Percentiles rank a stretch among this genome's conserved stretches.
Evolutionary conservation across 148 eudicot species (phyloP).

Genomic region (Rhododendron ferrugineum): DNA sequence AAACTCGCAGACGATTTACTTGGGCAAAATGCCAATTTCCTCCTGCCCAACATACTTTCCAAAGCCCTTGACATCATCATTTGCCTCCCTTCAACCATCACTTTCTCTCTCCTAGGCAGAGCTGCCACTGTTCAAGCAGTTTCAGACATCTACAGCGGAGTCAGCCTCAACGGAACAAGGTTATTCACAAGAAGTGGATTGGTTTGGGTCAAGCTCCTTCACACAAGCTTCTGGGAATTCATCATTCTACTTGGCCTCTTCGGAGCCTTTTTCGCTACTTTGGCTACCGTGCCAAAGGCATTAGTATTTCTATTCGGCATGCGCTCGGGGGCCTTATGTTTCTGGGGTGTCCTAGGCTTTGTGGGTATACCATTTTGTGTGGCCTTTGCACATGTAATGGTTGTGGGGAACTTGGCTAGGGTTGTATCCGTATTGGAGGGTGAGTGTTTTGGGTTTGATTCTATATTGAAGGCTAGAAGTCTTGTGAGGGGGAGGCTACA

Average conservation of each 20-base stretch:
- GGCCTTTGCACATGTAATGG: conserved; percentile 9
- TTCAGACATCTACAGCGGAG: conserved; percentile 6
- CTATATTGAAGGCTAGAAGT: not conserved
- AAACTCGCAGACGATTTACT: not conserved
- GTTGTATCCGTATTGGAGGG: not conserved
- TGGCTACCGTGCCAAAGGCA: conserved; percentile 2
- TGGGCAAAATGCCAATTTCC: not conserved
- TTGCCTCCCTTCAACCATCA: conserved; percentile 11
- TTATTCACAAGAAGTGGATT: conserved; percentile 1
- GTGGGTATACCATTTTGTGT: conserved; percentile 14
- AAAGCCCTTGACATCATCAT: conserved; percentile 10
- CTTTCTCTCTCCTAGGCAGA: conserved; percentile 12
- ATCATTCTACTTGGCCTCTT: not conserved
- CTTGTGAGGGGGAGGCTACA: conserved; percentile 6
- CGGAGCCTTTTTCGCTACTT: conserved; percentile 2
- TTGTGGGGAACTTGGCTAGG: not conserved
- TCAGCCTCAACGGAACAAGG: conserved; percentile 6
- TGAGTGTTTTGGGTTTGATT: not conserved
- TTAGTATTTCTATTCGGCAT: not conserved
- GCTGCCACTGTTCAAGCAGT: conserved; percentile 16
- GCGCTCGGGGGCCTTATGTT: not conserved
- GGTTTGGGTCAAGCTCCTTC: conserved; percentile 11
- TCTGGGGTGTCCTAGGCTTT: conserved; percentile 13
- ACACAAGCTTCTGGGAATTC: conserved; percentile 12
- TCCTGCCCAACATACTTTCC: conserved; percentile 11